A percentile compares a stretch with the other conserved stretches of the same genome.
Evolutionary conservation across 2,329 filamentous ascomycete genomes (phyloP).

Genomic region (Coniochaeta sp.): DNA sequence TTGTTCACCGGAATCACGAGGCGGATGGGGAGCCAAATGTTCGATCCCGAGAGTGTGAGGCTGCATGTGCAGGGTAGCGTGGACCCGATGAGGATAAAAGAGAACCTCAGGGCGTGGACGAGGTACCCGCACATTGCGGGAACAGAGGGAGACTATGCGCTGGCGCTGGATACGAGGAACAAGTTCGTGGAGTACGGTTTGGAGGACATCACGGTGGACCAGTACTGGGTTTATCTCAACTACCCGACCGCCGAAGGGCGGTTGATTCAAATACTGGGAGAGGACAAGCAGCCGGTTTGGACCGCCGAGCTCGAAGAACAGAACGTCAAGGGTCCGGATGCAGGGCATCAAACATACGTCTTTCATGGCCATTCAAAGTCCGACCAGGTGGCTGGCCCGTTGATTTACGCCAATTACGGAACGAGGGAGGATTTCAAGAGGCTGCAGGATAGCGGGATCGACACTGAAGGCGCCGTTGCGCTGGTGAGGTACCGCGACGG

Average conservation of each 20-base stretch:
- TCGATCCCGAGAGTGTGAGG: constrained; percentile 77
- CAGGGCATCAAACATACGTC: constrained; percentile 62
- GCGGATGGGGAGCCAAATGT: constrained; percentile 61
- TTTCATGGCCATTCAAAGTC: constrained; percentile 88
- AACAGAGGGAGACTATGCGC: constrained; percentile 83
- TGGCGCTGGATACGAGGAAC: constrained; percentile 77
- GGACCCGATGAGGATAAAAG: constrained; percentile 61
- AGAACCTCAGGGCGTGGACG: constrained; percentile 71
- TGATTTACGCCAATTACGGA: constrained; percentile 92
- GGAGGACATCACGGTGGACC: constrained; percentile 68
- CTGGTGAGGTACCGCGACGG: constrained; percentile 75
- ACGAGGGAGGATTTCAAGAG: constrained; percentile 73
- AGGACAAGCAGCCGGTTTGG: constrained; percentile 60
- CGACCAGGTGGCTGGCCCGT: constrained; percentile 76
- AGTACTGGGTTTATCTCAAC: constrained; percentile 86
- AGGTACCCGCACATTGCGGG: constrained; percentile 85
- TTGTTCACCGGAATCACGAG: constrained; percentile 62
- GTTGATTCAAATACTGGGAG: constrained; percentile 71
- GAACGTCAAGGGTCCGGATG: constrained; percentile 54
- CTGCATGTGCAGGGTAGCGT: constrained; percentile 67
- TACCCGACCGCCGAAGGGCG: constrained; percentile 75
- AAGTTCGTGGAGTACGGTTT: constrained; percentile 67
- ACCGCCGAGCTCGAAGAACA: constrained; percentile 79
- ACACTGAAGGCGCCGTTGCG: constrained; percentile 72
- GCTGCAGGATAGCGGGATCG: constrained; percentile 64